Conservation (phyloP, 2,329 filamentous ascomycete genomes). For the Aspergillus niger region DNA sequence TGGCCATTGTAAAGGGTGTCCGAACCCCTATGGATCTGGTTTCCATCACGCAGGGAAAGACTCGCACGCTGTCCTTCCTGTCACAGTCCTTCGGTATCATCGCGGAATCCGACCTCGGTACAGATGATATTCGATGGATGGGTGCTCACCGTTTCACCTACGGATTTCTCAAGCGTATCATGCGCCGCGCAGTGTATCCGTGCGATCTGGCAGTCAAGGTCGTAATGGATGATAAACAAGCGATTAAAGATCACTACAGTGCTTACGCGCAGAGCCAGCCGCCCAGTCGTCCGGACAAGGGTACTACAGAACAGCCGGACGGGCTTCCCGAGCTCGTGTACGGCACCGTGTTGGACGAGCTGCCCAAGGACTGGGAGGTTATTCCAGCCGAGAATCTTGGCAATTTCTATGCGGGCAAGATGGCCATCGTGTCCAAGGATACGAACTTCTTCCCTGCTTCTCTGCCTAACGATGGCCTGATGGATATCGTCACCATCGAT, state of each 20-base stretch:
- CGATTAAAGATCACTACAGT: constrained; percentile 73
- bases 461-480: constrained; percentile 77
- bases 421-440: constrained; percentile 87
- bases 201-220: constrained; percentile 86
- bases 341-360: constrained; percentile 74
- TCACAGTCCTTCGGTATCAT: constrained; percentile 89
- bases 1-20: constrained; percentile 84
- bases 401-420: constrained; percentile 94
- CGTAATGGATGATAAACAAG: constrained; percentile 73
- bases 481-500: constrained; percentile 81
- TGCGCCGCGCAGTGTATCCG: constrained; percentile 78
- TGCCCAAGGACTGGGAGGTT: constrained; percentile 77
- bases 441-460: constrained; percentile 81
- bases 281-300: constrained; percentile 23
- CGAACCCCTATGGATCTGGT: constrained; percentile 82
- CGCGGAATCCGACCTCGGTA: constrained; percentile 85
- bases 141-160: constrained; percentile 80
- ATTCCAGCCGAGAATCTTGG: constrained; percentile 75
- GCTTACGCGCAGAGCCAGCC: constrained; percentile 44
- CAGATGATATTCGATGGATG: constrained; percentile 92
- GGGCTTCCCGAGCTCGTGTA: constrained; percentile 74
- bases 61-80: constrained; percentile 78
- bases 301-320: constrained; percentile 46
- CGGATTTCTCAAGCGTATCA: constrained; percentile 75
- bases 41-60: constrained; percentile 79